Percentiles rank a stretch among this genome's conserved stretches.
Conservation (phyloP, 1,284 basidiomycete species). For the Malassezia japonica region DNA sequence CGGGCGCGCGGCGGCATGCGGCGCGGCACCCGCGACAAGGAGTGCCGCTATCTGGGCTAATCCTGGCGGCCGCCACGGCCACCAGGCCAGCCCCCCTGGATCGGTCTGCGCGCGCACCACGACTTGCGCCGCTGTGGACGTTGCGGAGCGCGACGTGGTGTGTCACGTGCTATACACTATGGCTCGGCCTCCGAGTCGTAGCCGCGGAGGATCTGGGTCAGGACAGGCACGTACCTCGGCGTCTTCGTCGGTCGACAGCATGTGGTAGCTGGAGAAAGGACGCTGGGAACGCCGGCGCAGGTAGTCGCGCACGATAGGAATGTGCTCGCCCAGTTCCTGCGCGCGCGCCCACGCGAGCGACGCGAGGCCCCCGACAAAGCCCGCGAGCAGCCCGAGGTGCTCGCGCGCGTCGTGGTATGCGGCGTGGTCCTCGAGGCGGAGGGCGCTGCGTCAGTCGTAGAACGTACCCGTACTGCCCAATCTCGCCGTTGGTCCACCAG, state of each 20-base stretch:
- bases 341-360: slow-evolving; percentile 19
- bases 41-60: too few relatives aligned
- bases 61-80: too few relatives aligned
- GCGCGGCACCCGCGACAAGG: too few relatives aligned
- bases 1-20: too few relatives aligned
- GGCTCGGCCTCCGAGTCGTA: slow-evolving; percentile 46
- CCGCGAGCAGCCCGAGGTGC: slow-evolving; percentile 1
- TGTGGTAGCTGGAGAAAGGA: slow-evolving; percentile 35
- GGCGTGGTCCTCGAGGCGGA: slow-evolving; percentile 19
- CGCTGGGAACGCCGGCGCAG: slow-evolving; percentile 13
- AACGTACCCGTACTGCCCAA: slow-evolving; percentile 49
- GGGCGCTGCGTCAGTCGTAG: slow-evolving; percentile 62
- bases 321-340: neutral
- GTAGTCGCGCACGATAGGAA: slow-evolving; percentile 3
- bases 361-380: slow-evolving; percentile 23
- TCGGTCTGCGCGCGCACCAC: too few relatives aligned
- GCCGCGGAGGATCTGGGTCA: slow-evolving; percentile 27
- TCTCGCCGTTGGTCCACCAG: slow-evolving; percentile 54
- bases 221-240: slow-evolving; percentile 22
- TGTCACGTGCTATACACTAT: too few relatives aligned
- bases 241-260: slow-evolving; percentile 40
- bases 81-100: too few relatives aligned
- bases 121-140: too few relatives aligned
- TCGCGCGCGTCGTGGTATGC: slow-evolving; percentile 18
- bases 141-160: too few relatives aligned